These are phyloP conservation scores for Ministeria vibrans DNA, from an alignment of 78 protist genomes.

Conservation along the genomic window DNA sequence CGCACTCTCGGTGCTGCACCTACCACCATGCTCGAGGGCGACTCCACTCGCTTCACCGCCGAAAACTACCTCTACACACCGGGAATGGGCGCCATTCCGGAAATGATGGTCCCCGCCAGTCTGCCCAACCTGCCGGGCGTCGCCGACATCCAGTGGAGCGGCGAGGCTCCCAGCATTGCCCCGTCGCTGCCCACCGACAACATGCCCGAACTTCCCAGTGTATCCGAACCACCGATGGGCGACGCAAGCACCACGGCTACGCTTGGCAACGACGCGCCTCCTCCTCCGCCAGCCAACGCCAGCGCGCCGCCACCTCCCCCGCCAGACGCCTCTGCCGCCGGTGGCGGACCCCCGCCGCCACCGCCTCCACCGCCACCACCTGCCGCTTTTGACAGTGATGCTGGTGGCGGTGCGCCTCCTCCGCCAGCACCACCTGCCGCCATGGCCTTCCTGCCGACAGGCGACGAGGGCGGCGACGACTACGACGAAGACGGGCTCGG, in stretches of 20 bases:
- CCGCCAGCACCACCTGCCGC: neutral
- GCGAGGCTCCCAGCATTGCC: neutral
- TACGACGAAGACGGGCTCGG: too few relatives aligned
- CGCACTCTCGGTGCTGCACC: neutral
- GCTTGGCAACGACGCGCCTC: too few relatives aligned
- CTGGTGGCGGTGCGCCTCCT: too few relatives aligned
- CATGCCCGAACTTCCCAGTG: neutral
- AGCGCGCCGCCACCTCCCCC: neutral
- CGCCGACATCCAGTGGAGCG: neutral
- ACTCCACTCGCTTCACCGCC: neutral
- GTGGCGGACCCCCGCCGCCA: neutral
- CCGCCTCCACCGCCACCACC: neutral
- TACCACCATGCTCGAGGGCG: neutral
- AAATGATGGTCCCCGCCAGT: neutral
- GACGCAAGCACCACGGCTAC: neutral
- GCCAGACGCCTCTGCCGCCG: neutral
- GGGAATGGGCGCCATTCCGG: neutral
- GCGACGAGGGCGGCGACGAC: too few relatives aligned
- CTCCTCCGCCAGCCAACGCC: too few relatives aligned
- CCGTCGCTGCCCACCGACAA: neutral
- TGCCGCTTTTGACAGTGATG: neutral
- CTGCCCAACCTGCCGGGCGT: neutral
- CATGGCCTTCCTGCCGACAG: neutral
- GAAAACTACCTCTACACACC: neutral
- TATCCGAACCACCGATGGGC: neutral